A percentile compares a stretch with the other conserved stretches of the same genome.
phyloP scores from a whole-genome alignment of 805 yeast genomes.

The Phaffomyces antillensis region DNA sequence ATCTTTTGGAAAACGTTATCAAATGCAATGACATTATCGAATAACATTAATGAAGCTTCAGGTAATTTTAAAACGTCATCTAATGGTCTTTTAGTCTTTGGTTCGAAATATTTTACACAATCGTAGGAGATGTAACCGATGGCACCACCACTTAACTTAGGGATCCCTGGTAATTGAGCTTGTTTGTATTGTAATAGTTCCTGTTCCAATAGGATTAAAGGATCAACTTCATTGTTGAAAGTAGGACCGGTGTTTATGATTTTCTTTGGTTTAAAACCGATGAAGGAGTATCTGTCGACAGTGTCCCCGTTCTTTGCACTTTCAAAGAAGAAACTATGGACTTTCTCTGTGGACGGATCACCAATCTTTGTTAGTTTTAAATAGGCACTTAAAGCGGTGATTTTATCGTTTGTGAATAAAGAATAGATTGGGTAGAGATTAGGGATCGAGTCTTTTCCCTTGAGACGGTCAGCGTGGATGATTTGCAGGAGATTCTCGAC shows the following conservation, averaged over 20 bases:
- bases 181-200: constrained; percentile 63
- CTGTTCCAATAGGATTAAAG: constrained; percentile 62
- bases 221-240: constrained; percentile 56
- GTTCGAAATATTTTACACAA: constrained; percentile 95
- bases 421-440: constrained; percentile 81
- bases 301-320: constrained; percentile 86
- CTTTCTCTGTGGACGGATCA: constrained; percentile 39
- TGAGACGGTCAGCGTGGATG: constrained; percentile 29
- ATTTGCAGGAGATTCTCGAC: constrained; percentile 37
- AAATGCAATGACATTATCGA: constrained; percentile 82
- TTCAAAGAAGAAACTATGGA: constrained; percentile 78
- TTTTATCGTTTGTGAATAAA: constrained; percentile 63
- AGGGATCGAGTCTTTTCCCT: constrained; percentile 29
- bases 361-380: constrained; percentile 65
- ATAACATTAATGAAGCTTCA: constrained; percentile 87
- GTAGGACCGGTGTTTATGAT: constrained; percentile 62
- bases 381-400: constrained; percentile 89
- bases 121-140: constrained; percentile 94
- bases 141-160: constrained; percentile 90
- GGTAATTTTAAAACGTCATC: constrained; percentile 82
- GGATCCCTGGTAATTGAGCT: constrained; percentile 75
- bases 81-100: constrained; percentile 68
- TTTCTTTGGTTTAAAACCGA: constrained; percentile 81
- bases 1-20: constrained; percentile 93
- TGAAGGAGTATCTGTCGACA: constrained; percentile 83